phyloP scores from a whole-genome alignment of 768 basidiomycete species.

The Fistulinella prunicolor region DNA sequence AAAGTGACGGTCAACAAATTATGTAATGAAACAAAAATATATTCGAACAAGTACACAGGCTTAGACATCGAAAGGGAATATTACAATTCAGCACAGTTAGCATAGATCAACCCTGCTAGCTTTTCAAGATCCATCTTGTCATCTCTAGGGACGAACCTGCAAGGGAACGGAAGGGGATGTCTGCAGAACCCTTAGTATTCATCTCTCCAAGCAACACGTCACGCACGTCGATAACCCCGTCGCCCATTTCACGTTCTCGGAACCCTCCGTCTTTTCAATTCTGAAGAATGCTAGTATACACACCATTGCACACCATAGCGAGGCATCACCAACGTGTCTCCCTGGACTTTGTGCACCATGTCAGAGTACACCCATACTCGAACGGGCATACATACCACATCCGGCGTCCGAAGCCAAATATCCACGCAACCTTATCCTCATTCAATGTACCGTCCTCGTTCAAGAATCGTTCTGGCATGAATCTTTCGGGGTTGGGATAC shows the following conservation, averaged over 20 bases:
- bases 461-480: slow-evolving; percentile 41
- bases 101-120: slow-evolving; percentile 10
- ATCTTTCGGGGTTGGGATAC: slow-evolving; percentile 33
- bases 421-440: slow-evolving; percentile 8
- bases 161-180: slow-evolving; percentile 18
- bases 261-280: slow-evolving; percentile 16
- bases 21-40: no score
- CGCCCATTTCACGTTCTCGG: slow-evolving; percentile 17
- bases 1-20: no score
- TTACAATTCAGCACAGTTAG: slow-evolving; percentile 7
- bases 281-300: slow-evolving; percentile 16
- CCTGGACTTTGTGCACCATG: slow-evolving; percentile 10
- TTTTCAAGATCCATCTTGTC: slow-evolving; percentile 12
- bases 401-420: slow-evolving; percentile 23
- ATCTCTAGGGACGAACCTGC: slow-evolving; percentile 14
- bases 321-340: slow-evolving; percentile 21
- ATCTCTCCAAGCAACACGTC: not conserved
- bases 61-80: no score
- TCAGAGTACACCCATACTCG: no score
- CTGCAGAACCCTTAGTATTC: not conserved
- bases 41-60: no score
- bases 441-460: slow-evolving; percentile 13
- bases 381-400: slow-evolving; percentile 12
- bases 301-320: slow-evolving; percentile 21
- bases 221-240: slow-evolving; percentile 13